A percentile compares a stretch with the other conserved stretches of the same genome.
Conservation (phyloP, 2,329 filamentous ascomycete genomes). For the Rhinocladiella mackenziei region DNA sequence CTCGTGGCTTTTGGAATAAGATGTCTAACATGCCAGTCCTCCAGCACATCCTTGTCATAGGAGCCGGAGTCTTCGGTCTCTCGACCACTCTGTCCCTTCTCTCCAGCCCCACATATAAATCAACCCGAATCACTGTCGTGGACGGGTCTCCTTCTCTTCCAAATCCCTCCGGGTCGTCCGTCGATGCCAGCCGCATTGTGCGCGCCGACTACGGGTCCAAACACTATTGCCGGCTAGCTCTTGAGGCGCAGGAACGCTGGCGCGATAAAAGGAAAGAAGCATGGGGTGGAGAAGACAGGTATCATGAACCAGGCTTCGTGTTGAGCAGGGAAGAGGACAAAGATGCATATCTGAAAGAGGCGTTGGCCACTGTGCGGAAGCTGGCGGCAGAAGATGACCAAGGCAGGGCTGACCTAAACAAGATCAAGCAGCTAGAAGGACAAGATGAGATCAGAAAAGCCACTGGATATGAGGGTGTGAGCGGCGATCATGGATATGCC, state of each 20-base stretch:
- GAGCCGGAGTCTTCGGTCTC: constrained; percentile 64
- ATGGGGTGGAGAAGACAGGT: constrained; percentile 44
- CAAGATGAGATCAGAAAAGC: constrained; percentile 21
- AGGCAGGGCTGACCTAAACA: constrained; percentile 36
- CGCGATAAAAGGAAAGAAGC: constrained; percentile 20
- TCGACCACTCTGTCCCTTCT: constrained; percentile 68
- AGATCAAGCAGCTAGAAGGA: constrained; percentile 35
- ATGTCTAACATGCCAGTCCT: constrained; percentile 23
- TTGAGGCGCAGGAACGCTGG: constrained; percentile 55
- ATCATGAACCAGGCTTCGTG: constrained; percentile 43
- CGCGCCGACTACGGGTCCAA: constrained; percentile 76
- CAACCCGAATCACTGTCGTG: constrained; percentile 51
- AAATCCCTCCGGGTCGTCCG: constrained; percentile 55
- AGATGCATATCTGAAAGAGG: constrained; percentile 18
- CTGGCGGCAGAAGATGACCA: constrained; percentile 31
- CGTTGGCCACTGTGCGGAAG: constrained; percentile 22
- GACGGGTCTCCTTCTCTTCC: constrained; percentile 54
- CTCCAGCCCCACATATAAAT: constrained; percentile 42
- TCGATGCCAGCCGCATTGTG: constrained; percentile 60
- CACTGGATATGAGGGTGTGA: constrained; percentile 23
- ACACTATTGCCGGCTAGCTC: constrained; percentile 70
- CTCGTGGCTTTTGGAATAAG: background rate
- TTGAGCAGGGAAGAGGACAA: constrained; percentile 35
- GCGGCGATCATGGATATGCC: constrained; percentile 39
- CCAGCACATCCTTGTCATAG: constrained; percentile 55